Evolutionary conservation across 208 protist genomes (phyloP).

Genomic region (Wallacemonas sp.): DNA sequence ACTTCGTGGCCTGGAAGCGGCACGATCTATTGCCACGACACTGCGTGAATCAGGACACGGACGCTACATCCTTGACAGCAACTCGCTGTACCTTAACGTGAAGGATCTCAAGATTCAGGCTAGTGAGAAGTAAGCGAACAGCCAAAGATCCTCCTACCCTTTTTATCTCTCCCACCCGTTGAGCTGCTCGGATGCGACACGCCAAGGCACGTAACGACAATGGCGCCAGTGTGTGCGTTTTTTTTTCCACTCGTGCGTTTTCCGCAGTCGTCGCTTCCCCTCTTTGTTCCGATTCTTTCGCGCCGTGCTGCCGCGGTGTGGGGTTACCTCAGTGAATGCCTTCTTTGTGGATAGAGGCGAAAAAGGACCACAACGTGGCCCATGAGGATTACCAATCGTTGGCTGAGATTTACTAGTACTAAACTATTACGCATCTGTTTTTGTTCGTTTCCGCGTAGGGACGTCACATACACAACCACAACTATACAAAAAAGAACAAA

Average conservation of each 20-base stretch:
- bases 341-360: background rate
- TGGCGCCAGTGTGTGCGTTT: too few species aligned
- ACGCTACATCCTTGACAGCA: slow-evolving; percentile 82
- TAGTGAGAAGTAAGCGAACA: background rate
- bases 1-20: slow-evolving; percentile 92
- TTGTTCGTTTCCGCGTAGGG: background rate
- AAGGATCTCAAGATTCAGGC: slow-evolving; percentile 43
- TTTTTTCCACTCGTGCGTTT: background rate
- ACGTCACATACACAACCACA: background rate
- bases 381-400: background rate
- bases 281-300: background rate
- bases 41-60: slow-evolving; percentile 71
- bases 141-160: background rate
- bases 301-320: background rate
- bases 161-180: too few species aligned
- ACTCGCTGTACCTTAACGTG: slow-evolving; percentile 78
- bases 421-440: background rate
- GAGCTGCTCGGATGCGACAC: too few species aligned
- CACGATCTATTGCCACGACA: slow-evolving; percentile 87
- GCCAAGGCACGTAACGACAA: too few species aligned
- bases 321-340: background rate
- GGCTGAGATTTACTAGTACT: background rate
- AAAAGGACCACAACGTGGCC: background rate
- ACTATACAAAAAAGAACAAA: too few species aligned
- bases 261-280: background rate